These are phyloP conservation scores for Cupressus sempervirens DNA, from an alignment of 75 land plant genomes.

Conservation along the genomic window DNA sequence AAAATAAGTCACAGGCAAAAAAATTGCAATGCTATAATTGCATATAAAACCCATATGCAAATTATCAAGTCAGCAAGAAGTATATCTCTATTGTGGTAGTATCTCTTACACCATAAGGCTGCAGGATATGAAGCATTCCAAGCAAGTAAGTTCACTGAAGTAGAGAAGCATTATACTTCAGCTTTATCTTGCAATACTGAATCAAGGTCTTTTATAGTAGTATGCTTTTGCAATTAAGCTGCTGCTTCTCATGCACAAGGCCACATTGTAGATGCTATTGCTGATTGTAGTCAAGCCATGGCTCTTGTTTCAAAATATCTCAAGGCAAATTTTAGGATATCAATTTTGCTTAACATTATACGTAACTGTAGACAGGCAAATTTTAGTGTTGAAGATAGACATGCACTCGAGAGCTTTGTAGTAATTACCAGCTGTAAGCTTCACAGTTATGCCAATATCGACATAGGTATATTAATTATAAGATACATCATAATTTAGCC, in stretches of 20 bases:
- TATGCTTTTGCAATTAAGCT: conserved; percentile 93
- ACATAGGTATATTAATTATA: too few relatives aligned
- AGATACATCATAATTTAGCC: too few relatives aligned
- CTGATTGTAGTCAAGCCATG: conserved; percentile 94
- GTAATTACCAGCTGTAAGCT: too few relatives aligned
- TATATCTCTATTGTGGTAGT: too few relatives aligned
- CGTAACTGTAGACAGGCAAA: conserved; percentile 82
- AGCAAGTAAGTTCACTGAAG: conserved; percentile 71
- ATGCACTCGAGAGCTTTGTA: too few relatives aligned
- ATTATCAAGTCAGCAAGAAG: too few relatives aligned
- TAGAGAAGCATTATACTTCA: conserved; percentile 88
- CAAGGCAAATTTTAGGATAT: conserved; percentile 93
- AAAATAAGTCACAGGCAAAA: too few relatives aligned
- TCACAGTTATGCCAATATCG: too few relatives aligned
- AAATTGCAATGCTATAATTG: too few relatives aligned
- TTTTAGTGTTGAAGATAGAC: too few relatives aligned
- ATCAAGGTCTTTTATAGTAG: conserved; percentile 87
- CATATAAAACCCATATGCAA: too few relatives aligned
- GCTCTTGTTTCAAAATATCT: conserved; percentile 82
- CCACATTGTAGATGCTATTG: conserved; percentile 92
- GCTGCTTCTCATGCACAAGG: conserved; percentile 91
- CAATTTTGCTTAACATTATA: conserved; percentile 78
- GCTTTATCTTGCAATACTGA: conserved; percentile 77
- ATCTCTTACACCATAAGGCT: too few relatives aligned
- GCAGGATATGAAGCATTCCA: conserved; percentile 97